Evolutionary conservation across 176 grass and related monocot genomes (phyloP).

Genomic region (Zea mays): DNA sequence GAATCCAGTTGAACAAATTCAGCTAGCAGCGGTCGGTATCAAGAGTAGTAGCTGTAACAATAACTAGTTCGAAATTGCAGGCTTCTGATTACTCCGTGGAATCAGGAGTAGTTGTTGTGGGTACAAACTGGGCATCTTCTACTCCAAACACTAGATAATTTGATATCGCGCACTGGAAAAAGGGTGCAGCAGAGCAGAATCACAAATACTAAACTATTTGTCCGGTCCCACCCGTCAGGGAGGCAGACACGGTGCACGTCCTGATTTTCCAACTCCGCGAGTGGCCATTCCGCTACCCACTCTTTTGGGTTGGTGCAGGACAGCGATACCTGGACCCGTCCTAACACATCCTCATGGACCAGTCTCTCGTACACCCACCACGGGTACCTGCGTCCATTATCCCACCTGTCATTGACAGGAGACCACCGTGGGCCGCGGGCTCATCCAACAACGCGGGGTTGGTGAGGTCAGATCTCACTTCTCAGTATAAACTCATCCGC

Average conservation of each 20-base stretch:
- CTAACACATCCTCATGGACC: background rate
- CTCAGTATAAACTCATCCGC: slow-evolving; percentile 46
- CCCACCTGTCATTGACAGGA: background rate
- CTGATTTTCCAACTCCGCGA: background rate
- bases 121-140: slow-evolving; percentile 21
- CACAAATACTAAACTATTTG: background rate
- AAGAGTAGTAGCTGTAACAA: background rate
- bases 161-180: background rate
- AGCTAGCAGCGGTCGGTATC: background rate
- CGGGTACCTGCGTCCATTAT: accelerated
- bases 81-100: background rate
- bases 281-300: slow-evolving; percentile 27
- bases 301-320: slow-evolving; percentile 45
- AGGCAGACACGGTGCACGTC: background rate
- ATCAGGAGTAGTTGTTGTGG: slow-evolving; percentile 12
- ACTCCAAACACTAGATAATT: slow-evolving; percentile 11
- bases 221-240: background rate
- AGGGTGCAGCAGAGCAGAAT: background rate
- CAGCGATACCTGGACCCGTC: slow-evolving; percentile 30
- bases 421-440: background rate
- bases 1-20: background rate
- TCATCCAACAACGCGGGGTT: background rate
- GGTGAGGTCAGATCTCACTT: slow-evolving; percentile 51
- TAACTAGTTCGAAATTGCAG: background rate
- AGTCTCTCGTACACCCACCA: background rate